Conservation (phyloP, 805 yeast genomes). For the Barnettozyma botsteinii region DNA sequence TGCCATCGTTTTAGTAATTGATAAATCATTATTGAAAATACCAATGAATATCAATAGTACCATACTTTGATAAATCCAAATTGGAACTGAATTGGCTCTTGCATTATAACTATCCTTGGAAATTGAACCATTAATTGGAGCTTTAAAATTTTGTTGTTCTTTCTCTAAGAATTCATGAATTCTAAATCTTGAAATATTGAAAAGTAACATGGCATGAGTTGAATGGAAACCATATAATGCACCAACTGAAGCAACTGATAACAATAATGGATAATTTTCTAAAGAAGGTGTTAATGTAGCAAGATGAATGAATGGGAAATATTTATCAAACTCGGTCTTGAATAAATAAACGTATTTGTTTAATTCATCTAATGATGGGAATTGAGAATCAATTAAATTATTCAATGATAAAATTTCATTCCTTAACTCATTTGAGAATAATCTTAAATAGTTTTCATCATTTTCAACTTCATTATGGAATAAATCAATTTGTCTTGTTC, state of each 20-base stretch:
- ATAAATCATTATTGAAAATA: conserved; percentile 60
- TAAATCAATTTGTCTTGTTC: conserved; percentile 61
- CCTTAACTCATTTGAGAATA: conserved; percentile 49
- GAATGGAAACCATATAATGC: conserved; percentile 82
- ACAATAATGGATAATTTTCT: conserved; percentile 57
- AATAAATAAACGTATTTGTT: conserved; percentile 72
- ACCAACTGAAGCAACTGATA: conserved; percentile 85
- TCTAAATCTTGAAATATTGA: conserved; percentile 60
- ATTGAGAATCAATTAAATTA: conserved; percentile 49
- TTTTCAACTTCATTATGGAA: conserved; percentile 39
- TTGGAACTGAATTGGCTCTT: conserved; percentile 52
- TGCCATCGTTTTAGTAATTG: conserved; percentile 70
- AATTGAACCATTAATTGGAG: neutral
- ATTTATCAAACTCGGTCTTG: conserved; percentile 71
- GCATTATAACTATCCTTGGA: conserved; percentile 20
- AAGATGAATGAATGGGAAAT: conserved; percentile 79
- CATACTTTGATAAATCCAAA: conserved; percentile 83
- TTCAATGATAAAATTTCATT: conserved; percentile 46
- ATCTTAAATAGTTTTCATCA: conserved; percentile 23
- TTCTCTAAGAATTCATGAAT: conserved; percentile 61
- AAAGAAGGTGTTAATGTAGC: conserved; percentile 48
- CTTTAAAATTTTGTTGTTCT: conserved; percentile 21
- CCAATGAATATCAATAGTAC: conserved; percentile 80
- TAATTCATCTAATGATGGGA: conserved; percentile 72
- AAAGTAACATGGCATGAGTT: conserved; percentile 63